These are phyloP conservation scores for Kodamaea lidongshanica DNA, from an alignment of 805 yeast species.

Conservation along the genomic window DNA sequence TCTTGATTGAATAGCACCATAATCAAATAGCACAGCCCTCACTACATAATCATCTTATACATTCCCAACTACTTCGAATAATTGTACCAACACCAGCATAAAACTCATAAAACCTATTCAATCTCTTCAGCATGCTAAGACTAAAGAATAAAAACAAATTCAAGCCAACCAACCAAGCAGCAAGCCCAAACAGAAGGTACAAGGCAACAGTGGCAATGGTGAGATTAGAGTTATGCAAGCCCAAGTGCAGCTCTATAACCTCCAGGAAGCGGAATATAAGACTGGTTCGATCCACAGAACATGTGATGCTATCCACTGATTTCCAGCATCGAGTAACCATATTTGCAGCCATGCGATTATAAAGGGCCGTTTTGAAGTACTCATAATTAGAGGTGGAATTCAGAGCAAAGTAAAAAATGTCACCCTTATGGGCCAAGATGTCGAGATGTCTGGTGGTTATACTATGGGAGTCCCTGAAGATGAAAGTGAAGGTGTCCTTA, in stretches of 20 bases:
- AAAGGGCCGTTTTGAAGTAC: neutral
- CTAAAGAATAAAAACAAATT: conserved; percentile 7
- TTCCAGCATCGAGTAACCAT: conserved; percentile 3
- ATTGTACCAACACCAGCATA: conserved; percentile 4
- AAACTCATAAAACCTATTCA: conserved; percentile 1
- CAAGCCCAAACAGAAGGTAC: conserved; percentile 4
- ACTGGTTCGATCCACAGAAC: conserved; percentile 1
- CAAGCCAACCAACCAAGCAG: conserved; percentile 7
- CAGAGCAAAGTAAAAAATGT: conserved; percentile 8
- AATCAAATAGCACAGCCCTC: too few relatives aligned
- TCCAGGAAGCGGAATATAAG: conserved; percentile 7
- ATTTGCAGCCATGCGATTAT: conserved; percentile 6
- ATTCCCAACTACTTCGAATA: conserved; percentile 2
- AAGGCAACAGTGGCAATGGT: conserved; percentile 6
- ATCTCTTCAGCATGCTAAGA: conserved; percentile 4
- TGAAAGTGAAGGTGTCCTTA: conserved; percentile 24
- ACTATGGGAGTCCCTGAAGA: conserved; percentile 15
- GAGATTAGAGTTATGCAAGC: conserved; percentile 4
- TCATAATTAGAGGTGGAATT: conserved; percentile 3
- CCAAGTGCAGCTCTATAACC: conserved; percentile 3
- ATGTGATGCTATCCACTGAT: neutral
- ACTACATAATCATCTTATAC: too few relatives aligned
- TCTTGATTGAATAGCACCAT: too few relatives aligned
- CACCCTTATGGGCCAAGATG: conserved; percentile 8
- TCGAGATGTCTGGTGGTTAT: conserved; percentile 11